phyloP scores from a whole-genome alignment of 1,284 basidiomycete species.

The Chalciporus sp. region DNA sequence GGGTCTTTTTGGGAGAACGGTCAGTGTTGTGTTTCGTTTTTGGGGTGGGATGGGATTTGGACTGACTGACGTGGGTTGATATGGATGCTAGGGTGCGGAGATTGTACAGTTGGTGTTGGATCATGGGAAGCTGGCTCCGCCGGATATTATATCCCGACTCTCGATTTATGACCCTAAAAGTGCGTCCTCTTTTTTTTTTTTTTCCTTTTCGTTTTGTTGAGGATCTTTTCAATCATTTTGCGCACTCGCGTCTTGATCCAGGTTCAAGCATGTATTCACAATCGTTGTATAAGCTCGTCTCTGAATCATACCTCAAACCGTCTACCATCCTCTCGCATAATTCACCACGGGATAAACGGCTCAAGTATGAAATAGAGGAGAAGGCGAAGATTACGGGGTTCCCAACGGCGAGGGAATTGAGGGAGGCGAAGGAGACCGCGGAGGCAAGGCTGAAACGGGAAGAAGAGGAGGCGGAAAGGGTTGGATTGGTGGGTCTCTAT shows the following conservation, averaged over 20 bases:
- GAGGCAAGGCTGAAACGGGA: constrained; percentile 63
- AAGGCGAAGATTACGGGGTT: constrained; percentile 70
- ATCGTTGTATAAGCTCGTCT: constrained; percentile 66
- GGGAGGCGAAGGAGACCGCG: constrained; percentile 67
- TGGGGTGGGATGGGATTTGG: neutral
- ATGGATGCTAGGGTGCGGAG: constrained; percentile 58
- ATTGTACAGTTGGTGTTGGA: constrained; percentile 78
- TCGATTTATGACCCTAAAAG: constrained; percentile 60
- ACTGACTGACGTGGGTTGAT: neutral
- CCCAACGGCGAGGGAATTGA: constrained; percentile 74
- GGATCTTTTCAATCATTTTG: neutral
- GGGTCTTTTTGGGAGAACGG: constrained; percentile 67
- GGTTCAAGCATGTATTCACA: constrained; percentile 56
- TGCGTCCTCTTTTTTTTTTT: constrained; percentile 29
- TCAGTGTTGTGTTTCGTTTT: constrained; percentile 47
- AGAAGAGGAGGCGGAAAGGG: constrained; percentile 69
- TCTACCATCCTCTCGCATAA: constrained; percentile 71
- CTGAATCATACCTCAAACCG: constrained; percentile 67
- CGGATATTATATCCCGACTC: constrained; percentile 66
- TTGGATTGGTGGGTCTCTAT: constrained; percentile 60
- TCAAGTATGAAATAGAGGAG: constrained; percentile 75
- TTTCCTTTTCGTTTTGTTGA: neutral
- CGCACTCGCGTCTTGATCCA: constrained; percentile 27
- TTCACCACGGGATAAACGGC: constrained; percentile 74
- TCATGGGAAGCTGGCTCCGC: constrained; percentile 83